Evolutionary conservation across 371 early-diverging fungal genomes (phyloP), one percentile per base, ranked within the genome.

Genomic region (Catenaria anguillulae): DNA sequence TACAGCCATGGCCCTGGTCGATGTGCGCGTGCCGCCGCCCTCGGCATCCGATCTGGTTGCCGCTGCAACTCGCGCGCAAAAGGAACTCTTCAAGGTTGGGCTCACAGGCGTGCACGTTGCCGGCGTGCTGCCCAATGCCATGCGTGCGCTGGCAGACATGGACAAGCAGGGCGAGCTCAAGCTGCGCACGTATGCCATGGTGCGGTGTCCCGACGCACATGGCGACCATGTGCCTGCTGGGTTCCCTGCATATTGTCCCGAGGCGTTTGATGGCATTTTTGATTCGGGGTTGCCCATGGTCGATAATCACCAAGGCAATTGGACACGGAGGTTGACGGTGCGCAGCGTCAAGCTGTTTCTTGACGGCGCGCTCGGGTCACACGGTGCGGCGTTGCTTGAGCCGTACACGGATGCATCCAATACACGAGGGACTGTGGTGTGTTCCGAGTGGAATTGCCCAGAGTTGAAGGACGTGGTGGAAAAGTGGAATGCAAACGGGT

Each of bases 331-430:
- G 29, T 15, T 58, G 19, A 31, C 21, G 15, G 23, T 58, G n/a
- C 58, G 58, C 29, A 26, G 26, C 13, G 75, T 77, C 42, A 77
- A 77, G 60, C 56, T 77, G 26, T 62, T 76, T 55, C 52, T 70
- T 52, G 79, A 79, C 64, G 79, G 79, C 10, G 79, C 77, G 17
- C 60, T 79, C 21, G 77, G 77, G 4, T 66, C 68, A 33, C 77
- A 76, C 74, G 77, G 79, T 26, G 77, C 78, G 17, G 69, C 73
- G 17, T 61, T 78, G 65, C 33, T 65, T 19, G 71, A 72, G 42
- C 72, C 72, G 12, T 75, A 75, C 62, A 60, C 65, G 3, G 74
- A 74, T 54, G 60, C 61, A 26, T 67, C 67, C 19, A 65, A 43
- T 8, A 70, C 63, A 34, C 43, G 56, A 4, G 75, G 74, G 0